Evolutionary conservation across 2,329 filamentous ascomycete species (phyloP), one percentile per base, ranked within the genome.

Genomic region (Camptophora hylomeconis): DNA sequence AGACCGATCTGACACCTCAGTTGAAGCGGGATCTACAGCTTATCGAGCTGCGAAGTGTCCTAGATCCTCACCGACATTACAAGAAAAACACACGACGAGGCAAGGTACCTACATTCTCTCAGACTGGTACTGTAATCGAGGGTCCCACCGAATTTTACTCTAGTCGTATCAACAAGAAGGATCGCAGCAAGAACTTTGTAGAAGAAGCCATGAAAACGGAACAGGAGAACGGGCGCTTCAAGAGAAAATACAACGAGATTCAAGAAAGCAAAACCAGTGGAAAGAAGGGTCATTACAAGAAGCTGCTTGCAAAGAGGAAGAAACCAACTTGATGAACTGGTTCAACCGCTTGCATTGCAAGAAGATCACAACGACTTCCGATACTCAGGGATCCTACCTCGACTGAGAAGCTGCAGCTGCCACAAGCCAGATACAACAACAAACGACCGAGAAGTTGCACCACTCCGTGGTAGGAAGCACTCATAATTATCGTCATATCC

Each of bases 11-110:
- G 28, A 93, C 84, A 1, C 72, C 83, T 6, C 75, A 92, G 48
- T 64, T 94, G 37, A 92, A 86, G 56, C 71, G 83, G 43, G 87
- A 98, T 50, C 64, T 94, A 28, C 84, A 94, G 54, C 63, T 95
- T 7, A 63, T 98, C 35, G 76, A 82, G 41, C 87, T 94, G 78
- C 75, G 89, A 52, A 77, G 75, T 32, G 76, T 93, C 12, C 65
- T 95, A 13, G 87, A 95, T 42, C 76, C 84, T 1, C 87, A 95
- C 51, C 68, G 80, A 27, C 80, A 87, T 47, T 92, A 92, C 64
- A 92, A 87, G 53, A 95, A 94, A 54, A 69, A 61, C 28, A 67
- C 72, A 31, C 32, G 39, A n/a, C 84, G 79, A 49, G 65, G 69
- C 34, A 63, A 72, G 36, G 58, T 78, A 1, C 89, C 89, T 1